Evolutionary conservation across 352 stramenopile species (phyloP), one percentile per base, ranked within the genome.

Genomic region (Phytopythium litorale): DNA sequence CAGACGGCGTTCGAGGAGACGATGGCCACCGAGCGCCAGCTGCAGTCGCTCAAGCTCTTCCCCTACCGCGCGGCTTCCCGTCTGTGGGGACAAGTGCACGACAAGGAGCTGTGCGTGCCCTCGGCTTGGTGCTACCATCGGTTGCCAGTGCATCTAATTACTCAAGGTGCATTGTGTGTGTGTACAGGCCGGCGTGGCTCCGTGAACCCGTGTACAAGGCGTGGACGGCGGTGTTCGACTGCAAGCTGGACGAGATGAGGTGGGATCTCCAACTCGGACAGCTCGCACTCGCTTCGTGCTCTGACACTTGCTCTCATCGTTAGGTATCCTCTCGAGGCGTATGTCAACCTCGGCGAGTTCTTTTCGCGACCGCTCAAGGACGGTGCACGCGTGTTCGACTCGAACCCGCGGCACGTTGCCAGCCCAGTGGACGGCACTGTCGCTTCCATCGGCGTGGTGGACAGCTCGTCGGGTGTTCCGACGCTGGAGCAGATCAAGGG

Each of bases 161-260:
- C n/a, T 71, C 9, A 59, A 0, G 58, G n/a, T 33, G 50, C 23
- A 23, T 40, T 12, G 32, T 21, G 18, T 30, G 45, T 21, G 18
- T 30, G 45, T 55, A 0, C 62, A 91, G 84, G 18, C 84, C 84
- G 4, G 63, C 63, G 32, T 94, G 79, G 79, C 62, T 92, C 42
- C 83, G 83, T 9, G 78, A 73, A 54, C 81, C 82, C 15, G 65
- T 96, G 37, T 96, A 94, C 71, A 88, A 91, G 63, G 80, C 81
- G n/a, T 96, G 87, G 87, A 89, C 83, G 9, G 68, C 63, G 25
- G 76, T 87, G 11, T 96, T 87, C 38, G 70, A 88, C 62, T 96
- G 87, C 70, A 92, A 94, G 45, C 69, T 94, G 45, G 79, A 93
- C 67, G 87, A 94, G 61, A 92, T 93, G 83, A 85, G 85, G 69